A percentile compares a stretch with the other conserved stretches of the same genome.
Conservation (phyloP, 345 rosid genomes). For the Anastatica hierochuntica region DNA sequence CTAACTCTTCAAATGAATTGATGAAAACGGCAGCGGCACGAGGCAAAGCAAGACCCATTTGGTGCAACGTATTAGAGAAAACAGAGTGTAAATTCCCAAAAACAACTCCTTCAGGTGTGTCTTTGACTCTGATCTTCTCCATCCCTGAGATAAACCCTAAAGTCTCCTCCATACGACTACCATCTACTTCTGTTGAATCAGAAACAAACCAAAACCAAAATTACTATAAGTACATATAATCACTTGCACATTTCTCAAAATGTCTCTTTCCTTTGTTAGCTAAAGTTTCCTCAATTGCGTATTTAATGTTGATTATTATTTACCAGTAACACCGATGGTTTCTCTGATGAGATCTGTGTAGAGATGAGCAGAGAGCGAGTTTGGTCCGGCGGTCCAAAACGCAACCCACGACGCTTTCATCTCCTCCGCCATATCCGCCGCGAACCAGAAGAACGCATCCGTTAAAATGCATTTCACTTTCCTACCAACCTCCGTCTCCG, state of each 20-base stretch:
- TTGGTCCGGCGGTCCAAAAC: slow-evolving; percentile 33
- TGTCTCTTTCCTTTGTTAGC: neutral
- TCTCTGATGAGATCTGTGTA: slow-evolving; percentile 30
- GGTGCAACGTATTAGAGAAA: slow-evolving; percentile 30
- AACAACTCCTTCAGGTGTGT: slow-evolving; percentile 40
- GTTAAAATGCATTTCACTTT: slow-evolving; percentile 37
- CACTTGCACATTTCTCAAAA: neutral
- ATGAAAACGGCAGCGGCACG: slow-evolving; percentile 32
- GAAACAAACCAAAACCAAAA: neutral
- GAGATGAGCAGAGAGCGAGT: slow-evolving; percentile 34
- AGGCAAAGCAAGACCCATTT: slow-evolving; percentile 30
- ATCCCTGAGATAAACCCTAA: slow-evolving; percentile 40
- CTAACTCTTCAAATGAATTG: slow-evolving; percentile 44
- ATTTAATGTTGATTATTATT: too few relatives aligned
- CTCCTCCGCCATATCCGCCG: slow-evolving; percentile 31
- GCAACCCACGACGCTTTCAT: slow-evolving; percentile 40
- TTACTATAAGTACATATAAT: slow-evolving; percentile 1
- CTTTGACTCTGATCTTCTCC: slow-evolving; percentile 31
- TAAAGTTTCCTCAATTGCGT: neutral
- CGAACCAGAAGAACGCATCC: slow-evolving; percentile 46
- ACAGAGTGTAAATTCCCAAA: slow-evolving; percentile 20
- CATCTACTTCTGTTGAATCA: neutral
- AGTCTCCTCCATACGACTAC: slow-evolving; percentile 16
- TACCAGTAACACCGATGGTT: slow-evolving; percentile 14
- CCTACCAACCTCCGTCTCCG: slow-evolving; percentile 30